Evolutionary conservation across 495 filamentous ascomycete species (phyloP).

Genomic region (Diplogelasinospora grovesii): DNA sequence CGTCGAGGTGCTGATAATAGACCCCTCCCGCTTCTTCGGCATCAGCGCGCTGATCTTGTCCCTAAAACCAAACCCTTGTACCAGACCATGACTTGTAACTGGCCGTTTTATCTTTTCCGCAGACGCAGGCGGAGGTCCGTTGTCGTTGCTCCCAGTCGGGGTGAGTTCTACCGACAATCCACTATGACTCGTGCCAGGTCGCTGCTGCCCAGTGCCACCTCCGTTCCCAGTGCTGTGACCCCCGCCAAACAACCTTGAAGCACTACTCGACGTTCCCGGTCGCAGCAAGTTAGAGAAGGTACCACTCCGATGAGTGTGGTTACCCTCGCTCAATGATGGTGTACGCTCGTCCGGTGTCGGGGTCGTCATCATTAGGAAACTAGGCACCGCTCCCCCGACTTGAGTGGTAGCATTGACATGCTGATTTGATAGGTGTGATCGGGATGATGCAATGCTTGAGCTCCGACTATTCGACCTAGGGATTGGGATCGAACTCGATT

Average conservation of each 20-base stretch:
- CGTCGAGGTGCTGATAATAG: not conserved
- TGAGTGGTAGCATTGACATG: conserved; percentile 17
- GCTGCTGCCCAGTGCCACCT: conserved; percentile 13
- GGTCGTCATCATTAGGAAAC: conserved; percentile 35
- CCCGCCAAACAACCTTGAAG: conserved; percentile 20
- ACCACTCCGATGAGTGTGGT: conserved; percentile 5
- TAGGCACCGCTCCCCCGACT: conserved; percentile 22
- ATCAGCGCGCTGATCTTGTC: conserved; percentile 35
- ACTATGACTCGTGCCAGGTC: not conserved
- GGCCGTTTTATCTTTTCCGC: conserved; percentile 19
- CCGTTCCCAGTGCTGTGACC: conserved; percentile 10
- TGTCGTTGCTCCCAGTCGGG: not conserved
- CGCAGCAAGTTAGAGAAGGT: conserved; percentile 15
- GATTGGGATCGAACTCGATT: conserved; percentile 31
- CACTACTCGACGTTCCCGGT: conserved; percentile 25
- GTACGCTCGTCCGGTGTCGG: conserved; percentile 23
- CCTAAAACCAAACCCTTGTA: conserved; percentile 28
- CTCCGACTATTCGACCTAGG: conserved; percentile 36
- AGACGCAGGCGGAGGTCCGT: not conserved
- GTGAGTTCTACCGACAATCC: conserved; percentile 1
- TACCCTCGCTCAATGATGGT: conserved; percentile 7
- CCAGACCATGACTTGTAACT: conserved; percentile 9
- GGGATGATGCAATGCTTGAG: conserved; percentile 40
- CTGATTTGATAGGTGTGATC: conserved; percentile 28
- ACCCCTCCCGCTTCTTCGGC: conserved; percentile 28